Evolutionary conservation across 805 yeast genomes (phyloP).

Genomic region (Candida tammaniensis): DNA sequence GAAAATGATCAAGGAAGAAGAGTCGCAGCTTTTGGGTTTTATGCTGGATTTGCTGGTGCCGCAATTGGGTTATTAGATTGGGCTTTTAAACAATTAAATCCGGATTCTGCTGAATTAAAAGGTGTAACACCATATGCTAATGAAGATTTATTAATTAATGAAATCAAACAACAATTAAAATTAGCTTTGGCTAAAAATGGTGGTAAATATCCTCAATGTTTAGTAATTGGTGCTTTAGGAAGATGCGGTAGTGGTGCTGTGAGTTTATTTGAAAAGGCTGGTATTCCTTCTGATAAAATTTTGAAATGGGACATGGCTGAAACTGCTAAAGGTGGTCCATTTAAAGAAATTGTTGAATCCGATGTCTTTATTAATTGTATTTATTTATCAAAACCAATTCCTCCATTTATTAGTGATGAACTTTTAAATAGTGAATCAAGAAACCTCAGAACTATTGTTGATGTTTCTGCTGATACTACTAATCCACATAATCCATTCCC

Average conservation of each 20-base stretch:
- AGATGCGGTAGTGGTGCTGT: conserved; percentile 99
- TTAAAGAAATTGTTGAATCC: conserved; percentile 80
- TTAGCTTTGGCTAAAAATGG: conserved; percentile 57
- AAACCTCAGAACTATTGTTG: conserved; percentile 87
- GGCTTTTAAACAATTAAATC: conserved; percentile 82
- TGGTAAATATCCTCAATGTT: conserved; percentile 69
- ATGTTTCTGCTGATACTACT: conserved; percentile 98
- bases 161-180: conserved; percentile 59
- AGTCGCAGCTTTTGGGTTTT: conserved; percentile 99
- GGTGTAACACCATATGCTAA: conserved; percentile 81
- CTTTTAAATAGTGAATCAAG: conserved; percentile 65
- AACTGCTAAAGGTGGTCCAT: conserved; percentile 97
- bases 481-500: conserved; percentile 98
- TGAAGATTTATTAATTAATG: conserved; percentile 65
- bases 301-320: conserved; percentile 96
- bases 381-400: conserved; percentile 87
- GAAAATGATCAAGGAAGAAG: conserved; percentile 95
- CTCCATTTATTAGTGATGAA: conserved; percentile 80
- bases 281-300: conserved; percentile 82
- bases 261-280: conserved; percentile 75
- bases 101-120: conserved; percentile 66
- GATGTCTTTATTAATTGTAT: conserved; percentile 96
- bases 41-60: conserved; percentile 99
- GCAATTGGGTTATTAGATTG: conserved; percentile 93
- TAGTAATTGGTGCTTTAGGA: conserved; percentile 96